These are phyloP conservation scores for Pleurotus tuber-regium DNA, from an alignment of 768 basidiomycete species.

Conservation along the genomic window DNA sequence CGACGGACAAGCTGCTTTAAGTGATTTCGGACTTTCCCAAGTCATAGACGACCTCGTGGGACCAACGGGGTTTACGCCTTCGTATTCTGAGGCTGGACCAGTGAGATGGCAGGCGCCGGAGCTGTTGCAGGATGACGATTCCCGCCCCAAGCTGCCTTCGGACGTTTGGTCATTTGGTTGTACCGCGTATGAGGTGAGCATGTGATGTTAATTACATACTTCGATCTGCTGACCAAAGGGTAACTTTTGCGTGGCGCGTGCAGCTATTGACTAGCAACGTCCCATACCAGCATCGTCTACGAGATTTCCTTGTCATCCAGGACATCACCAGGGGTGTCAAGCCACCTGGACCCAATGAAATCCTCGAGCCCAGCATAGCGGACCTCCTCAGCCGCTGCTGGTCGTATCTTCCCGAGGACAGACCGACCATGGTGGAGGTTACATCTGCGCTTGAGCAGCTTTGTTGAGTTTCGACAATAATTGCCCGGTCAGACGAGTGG, in stretches of 20 bases:
- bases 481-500: too few relatives aligned
- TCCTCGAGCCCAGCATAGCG: neutral
- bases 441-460: too few relatives aligned
- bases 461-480: too few relatives aligned
- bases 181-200: conserved; percentile 27
- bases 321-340: conserved; percentile 18
- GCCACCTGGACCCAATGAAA: conserved; percentile 17
- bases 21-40: conserved; percentile 32
- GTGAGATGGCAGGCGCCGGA: conserved; percentile 32
- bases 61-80: conserved; percentile 21
- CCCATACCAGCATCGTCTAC: conserved; percentile 23
- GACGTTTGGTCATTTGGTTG: conserved; percentile 32
- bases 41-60: conserved; percentile 25
- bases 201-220: too few relatives aligned
- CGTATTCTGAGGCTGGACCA: conserved; percentile 18
- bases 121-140: conserved; percentile 17
- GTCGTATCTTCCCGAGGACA: conserved; percentile 18
- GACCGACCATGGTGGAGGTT: conserved; percentile 21
- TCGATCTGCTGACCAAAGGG: too few relatives aligned
- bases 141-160: conserved; percentile 17
- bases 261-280: conserved; percentile 24
- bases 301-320: conserved; percentile 24
- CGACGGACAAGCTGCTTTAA: conserved; percentile 24
- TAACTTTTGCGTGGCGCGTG: too few relatives aligned
- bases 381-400: conserved; percentile 22